Conservation (phyloP, 306 rosid species). For the Mucuna pruriens region DNA sequence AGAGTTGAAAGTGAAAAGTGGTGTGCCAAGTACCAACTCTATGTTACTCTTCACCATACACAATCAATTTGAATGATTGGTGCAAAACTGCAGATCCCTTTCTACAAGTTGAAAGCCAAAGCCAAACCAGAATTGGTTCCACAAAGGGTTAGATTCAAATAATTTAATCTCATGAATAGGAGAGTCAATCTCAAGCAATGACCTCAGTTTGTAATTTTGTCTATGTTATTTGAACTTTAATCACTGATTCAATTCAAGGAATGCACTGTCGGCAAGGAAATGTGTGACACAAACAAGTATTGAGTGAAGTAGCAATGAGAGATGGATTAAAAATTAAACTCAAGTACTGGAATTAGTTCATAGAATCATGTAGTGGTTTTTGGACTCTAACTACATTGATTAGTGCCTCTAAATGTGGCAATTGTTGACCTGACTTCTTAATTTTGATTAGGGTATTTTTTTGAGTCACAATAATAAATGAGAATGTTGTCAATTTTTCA, state of each 20-base stretch:
- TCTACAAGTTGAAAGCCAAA: constrained; percentile 51
- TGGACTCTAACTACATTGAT: background rate
- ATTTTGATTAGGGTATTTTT: background rate
- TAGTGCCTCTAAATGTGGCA: constrained; percentile 17
- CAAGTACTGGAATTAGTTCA: background rate
- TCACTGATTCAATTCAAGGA: constrained; percentile 34
- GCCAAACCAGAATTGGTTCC: constrained; percentile 42
- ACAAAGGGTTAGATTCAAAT: constrained; percentile 53
- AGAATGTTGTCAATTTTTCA: constrained; percentile 38
- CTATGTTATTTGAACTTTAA: constrained; percentile 48
- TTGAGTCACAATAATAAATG: constrained; percentile 28
- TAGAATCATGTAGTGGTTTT: background rate
- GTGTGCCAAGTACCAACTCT: constrained; percentile 51
- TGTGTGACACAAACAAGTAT: constrained; percentile 12
- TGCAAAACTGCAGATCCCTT: constrained; percentile 48
- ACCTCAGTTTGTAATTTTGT: constrained; percentile 20
- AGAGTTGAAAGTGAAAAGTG: constrained; percentile 51
- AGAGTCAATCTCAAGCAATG: constrained; percentile 48
- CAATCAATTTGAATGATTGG: constrained; percentile 45
- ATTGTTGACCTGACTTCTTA: constrained; percentile 35
- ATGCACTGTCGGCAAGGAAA: constrained; percentile 35
- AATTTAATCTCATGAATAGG: constrained; percentile 39
- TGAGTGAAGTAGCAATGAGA: background rate
- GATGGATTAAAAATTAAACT: background rate
- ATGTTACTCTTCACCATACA: constrained; percentile 57